Percentiles rank a stretch among this genome's conserved stretches.
Evolutionary conservation across 495 filamentous ascomycete species (phyloP).

Genomic region (Trichocladium uniseriatum): DNA sequence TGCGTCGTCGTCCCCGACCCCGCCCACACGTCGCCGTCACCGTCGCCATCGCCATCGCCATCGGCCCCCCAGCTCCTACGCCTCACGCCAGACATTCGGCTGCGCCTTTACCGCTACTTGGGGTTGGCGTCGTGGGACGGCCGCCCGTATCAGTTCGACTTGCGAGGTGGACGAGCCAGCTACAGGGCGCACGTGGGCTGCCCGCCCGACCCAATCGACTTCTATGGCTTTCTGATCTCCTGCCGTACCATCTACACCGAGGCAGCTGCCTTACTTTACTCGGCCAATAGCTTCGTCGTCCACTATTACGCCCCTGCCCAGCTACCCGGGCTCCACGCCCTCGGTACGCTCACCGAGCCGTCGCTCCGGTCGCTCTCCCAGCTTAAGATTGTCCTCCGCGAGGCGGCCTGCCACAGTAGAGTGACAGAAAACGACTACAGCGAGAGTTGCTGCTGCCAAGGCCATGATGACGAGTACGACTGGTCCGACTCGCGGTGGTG

Average conservation of each 20-base stretch:
- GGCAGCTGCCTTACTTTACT: constrained; percentile 5
- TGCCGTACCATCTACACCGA: constrained; percentile 4
- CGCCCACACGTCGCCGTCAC: constrained; percentile 1
- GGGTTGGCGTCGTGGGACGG: constrained; percentile 2
- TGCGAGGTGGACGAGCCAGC: background rate
- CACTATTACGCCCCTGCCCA: background rate
- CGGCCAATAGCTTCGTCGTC: constrained; percentile 2
- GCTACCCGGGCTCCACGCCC: constrained; percentile 1
- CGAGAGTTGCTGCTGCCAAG: background rate
- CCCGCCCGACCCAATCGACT: constrained; percentile 1
- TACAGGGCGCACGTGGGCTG: background rate
- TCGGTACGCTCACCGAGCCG: constrained; percentile 2
- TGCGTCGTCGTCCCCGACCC: constrained; percentile 2
- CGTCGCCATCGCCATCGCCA: constrained; percentile 1
- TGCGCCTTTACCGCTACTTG: constrained; percentile 5
- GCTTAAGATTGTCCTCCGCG: constrained; percentile 1
- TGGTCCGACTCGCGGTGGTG: constrained; percentile 1
- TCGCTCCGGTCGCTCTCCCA: constrained; percentile 5
- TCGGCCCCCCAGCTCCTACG: background rate
- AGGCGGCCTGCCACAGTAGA: constrained; percentile 4
- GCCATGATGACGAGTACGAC: background rate
- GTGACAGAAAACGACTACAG: constrained; percentile 2
- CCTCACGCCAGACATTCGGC: constrained; percentile 2
- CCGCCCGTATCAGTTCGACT: constrained; percentile 2
- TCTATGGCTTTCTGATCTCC: background rate